A percentile compares a stretch with the other conserved stretches of the same genome.
Conservation (phyloP, 2,329 filamentous ascomycete genomes). For the Neurospora crassa region DNA sequence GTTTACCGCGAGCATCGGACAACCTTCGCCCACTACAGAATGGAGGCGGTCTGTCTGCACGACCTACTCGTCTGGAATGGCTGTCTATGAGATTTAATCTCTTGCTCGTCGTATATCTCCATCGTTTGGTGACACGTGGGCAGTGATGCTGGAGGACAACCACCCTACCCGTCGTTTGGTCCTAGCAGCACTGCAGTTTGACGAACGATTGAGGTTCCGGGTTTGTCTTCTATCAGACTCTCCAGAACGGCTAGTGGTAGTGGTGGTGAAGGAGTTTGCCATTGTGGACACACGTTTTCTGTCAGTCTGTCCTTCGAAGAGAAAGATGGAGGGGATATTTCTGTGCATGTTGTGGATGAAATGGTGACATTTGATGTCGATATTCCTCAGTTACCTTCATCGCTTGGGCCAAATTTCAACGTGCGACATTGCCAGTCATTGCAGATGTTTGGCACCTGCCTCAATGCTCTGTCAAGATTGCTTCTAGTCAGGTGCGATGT, state of each 20-base stretch:
- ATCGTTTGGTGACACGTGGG: fast-evolving
- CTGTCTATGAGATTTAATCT: neutral
- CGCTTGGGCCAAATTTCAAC: too few relatives aligned
- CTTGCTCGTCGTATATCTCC: neutral
- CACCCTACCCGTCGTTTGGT: neutral
- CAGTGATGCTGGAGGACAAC: neutral
- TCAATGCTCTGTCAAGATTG: neutral
- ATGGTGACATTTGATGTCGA: neutral
- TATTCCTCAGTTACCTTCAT: neutral
- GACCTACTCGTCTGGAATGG: neutral
- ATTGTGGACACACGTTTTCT: neutral
- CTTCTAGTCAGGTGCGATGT: neutral
- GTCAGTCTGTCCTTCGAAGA: neutral
- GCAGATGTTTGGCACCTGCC: neutral
- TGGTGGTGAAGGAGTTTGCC: neutral
- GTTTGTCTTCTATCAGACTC: neutral
- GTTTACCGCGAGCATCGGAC: neutral
- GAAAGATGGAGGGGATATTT: neutral
- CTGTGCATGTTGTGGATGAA: neutral
- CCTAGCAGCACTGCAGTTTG: neutral
- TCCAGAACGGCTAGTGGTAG: neutral
- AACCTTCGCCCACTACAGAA: neutral
- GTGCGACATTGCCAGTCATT: neutral
- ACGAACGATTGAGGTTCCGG: neutral
- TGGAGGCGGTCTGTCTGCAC: too few relatives aligned